Percentiles rank a stretch among this genome's conserved stretches.
phyloP scores from a whole-genome alignment of 164 flowering plant species.

The Magnolia kwangsiensis region DNA sequence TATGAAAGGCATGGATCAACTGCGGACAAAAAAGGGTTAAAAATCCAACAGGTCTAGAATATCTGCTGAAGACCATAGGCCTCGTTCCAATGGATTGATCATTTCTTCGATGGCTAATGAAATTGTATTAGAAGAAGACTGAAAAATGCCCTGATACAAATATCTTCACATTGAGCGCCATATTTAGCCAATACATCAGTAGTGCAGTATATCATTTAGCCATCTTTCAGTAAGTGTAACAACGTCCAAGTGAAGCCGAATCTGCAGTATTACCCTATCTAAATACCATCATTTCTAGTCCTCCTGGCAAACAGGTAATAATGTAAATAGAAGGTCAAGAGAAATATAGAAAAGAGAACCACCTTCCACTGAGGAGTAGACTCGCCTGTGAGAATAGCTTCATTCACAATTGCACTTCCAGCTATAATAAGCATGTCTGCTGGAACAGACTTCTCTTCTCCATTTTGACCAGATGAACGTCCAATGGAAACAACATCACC shows the following conservation, averaged over 20 bases:
- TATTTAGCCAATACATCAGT: too few species aligned
- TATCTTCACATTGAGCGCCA: too few species aligned
- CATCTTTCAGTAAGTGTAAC: too few species aligned
- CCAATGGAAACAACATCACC: conserved; percentile 98
- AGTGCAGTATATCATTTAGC: too few species aligned
- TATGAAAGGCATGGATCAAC: too few species aligned
- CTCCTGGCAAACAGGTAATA: neutral
- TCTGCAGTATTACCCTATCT: neutral
- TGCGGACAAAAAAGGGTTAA: too few species aligned
- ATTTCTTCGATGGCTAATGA: too few species aligned
- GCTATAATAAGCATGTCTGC: conserved; percentile 97
- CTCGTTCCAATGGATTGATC: too few species aligned
- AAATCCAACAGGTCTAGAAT: too few species aligned
- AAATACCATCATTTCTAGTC: neutral
- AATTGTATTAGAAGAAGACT: too few species aligned
- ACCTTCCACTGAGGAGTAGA: conserved; percentile 99
- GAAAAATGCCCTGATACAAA: too few species aligned
- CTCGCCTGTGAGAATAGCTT: conserved; percentile 99
- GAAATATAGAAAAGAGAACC: conserved; percentile 20
- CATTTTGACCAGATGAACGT: conserved; percentile 71
- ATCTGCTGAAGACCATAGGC: too few species aligned
- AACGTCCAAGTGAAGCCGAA: neutral
- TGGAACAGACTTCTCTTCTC: conserved; percentile 91
- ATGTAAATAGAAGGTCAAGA: conserved; percentile 1
- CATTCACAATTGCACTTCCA: conserved; percentile 97